Conservation (phyloP, 2,329 filamentous ascomycete species). For the Dactylellina leptospora region DNA sequence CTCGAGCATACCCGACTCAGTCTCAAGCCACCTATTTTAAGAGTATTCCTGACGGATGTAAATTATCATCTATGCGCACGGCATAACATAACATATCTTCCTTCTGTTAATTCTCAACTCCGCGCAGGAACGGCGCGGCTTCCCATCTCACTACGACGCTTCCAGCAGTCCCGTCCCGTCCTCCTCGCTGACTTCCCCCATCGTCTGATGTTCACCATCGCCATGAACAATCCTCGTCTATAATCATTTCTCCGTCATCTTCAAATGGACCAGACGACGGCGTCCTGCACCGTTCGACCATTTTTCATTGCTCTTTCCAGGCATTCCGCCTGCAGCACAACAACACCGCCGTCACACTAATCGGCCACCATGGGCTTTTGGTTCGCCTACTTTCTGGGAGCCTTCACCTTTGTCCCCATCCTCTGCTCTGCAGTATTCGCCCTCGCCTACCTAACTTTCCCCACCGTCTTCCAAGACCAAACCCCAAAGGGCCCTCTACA, state of each 20-base stretch:
- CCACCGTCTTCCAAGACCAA: conserved; percentile 62
- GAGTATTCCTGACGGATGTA: too few relatives aligned
- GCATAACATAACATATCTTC: neutral
- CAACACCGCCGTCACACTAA: conserved; percentile 7
- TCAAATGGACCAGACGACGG: conserved; percentile 18
- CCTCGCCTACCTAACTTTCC: conserved; percentile 75
- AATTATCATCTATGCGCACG: neutral
- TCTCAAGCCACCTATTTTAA: too few relatives aligned
- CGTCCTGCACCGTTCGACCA: conserved; percentile 17
- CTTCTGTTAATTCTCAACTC: too few relatives aligned
- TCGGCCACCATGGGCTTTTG: conserved; percentile 65
- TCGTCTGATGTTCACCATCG: conserved; percentile 7
- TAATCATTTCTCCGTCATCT: neutral
- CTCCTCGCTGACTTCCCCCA: too few relatives aligned
- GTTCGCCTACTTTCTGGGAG: conserved; percentile 82
- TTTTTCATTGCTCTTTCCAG: neutral
- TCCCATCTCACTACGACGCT: conserved; percentile 5
- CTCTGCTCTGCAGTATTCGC: conserved; percentile 69
- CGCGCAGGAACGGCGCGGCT: conserved; percentile 25
- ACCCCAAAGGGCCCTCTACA: conserved; percentile 57
- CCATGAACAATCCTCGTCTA: neutral
- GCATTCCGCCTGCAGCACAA: neutral
- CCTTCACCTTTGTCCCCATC: conserved; percentile 85
- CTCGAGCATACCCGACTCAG: neutral
- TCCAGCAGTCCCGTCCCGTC: conserved; percentile 21